phyloP scores from a whole-genome alignment of 139 green algal species.

The Coelastrella sp. region DNA sequence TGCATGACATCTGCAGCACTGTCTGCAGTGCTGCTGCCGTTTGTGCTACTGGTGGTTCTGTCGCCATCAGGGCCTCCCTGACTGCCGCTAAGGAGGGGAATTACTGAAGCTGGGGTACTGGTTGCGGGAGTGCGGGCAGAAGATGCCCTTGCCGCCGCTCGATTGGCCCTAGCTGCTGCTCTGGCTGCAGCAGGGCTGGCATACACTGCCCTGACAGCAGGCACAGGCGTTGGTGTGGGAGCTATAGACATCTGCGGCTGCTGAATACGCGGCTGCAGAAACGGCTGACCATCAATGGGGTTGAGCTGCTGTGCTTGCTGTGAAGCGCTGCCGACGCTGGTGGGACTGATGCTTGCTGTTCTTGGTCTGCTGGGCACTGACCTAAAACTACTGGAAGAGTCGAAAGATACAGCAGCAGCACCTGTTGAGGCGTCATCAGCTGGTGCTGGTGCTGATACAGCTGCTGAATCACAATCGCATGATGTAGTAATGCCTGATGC shows the following conservation, averaged over 20 bases:
- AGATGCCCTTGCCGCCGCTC: neutral
- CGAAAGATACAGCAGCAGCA: neutral
- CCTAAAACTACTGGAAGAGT: neutral
- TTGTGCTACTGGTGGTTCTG: neutral
- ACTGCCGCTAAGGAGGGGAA: too few relatives aligned
- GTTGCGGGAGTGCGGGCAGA: neutral
- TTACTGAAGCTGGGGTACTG: neutral
- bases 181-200: conserved; percentile 1
- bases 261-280: neutral
- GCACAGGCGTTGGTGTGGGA: neutral
- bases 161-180: neutral
- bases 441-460: conserved; percentile 5
- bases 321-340: neutral
- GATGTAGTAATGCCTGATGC: neutral
- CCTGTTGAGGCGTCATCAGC: too few relatives aligned
- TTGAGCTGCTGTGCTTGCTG: conserved; percentile 23
- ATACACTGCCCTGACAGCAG: neutral
- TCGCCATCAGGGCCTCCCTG: too few relatives aligned
- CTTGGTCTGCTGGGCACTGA: neutral
- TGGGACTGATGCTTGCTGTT: conserved; percentile 15
- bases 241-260: neutral
- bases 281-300: conserved; percentile 26
- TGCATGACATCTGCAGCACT: neutral
- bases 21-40: neutral
- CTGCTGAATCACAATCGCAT: neutral